A percentile compares a stretch with the other conserved stretches of the same genome.
Conservation (phyloP, 179 eudicot species). For the Drosera spatulata region DNA sequence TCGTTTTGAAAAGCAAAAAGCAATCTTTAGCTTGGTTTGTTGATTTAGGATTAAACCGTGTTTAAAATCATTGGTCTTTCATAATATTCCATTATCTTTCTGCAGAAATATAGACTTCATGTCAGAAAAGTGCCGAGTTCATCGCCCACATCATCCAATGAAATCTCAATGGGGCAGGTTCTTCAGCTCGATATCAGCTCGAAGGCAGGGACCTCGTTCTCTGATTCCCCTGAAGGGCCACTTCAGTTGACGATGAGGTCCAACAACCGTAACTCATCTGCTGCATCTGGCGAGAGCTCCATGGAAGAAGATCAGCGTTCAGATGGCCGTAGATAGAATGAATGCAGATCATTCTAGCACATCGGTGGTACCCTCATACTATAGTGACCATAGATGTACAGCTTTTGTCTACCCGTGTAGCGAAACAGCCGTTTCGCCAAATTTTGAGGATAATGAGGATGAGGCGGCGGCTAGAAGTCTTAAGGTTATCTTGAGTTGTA, state of each 20-base stretch:
- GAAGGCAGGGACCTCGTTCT: background rate
- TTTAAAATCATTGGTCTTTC: background rate
- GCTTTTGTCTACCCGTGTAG: too few species aligned
- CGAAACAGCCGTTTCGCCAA: too few species aligned
- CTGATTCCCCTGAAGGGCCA: slow-evolving; percentile 6
- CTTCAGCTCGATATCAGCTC: background rate
- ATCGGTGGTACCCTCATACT: too few species aligned
- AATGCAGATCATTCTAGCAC: too few species aligned
- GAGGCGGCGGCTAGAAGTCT: too few species aligned
- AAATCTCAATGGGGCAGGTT: background rate
- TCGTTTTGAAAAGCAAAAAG: too few species aligned
- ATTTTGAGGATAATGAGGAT: too few species aligned
- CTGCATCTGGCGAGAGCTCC: background rate
- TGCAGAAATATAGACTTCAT: slow-evolving; percentile 12
- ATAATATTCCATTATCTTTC: background rate
- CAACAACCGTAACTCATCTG: slow-evolving; percentile 4
- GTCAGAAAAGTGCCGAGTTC: slow-evolving; percentile 4
- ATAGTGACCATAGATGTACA: too few species aligned
- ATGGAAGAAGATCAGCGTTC: slow-evolving; percentile 1
- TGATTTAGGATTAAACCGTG: background rate
- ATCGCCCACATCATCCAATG: background rate
- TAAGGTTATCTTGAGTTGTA: too few species aligned
- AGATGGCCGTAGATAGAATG: background rate
- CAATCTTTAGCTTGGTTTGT: background rate
- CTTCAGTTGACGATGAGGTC: slow-evolving; percentile 5